Base-by-base conservation (phyloP, 1,284 basidiomycete species). In the Microbotryum intermedium region DNA sequence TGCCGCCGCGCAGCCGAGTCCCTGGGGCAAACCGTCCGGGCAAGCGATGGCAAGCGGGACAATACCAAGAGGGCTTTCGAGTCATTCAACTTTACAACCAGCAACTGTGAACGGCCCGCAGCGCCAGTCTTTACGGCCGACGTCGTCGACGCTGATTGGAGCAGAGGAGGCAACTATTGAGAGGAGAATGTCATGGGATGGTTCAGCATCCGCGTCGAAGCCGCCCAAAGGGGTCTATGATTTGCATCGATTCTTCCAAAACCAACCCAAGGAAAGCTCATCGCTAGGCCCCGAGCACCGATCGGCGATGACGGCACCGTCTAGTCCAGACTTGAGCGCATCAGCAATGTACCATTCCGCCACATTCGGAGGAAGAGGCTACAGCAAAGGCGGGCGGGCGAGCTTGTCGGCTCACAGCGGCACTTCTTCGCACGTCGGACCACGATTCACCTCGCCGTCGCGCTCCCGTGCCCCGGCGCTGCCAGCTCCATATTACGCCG, bases 161-260 rank as follows among this genome's bases (percentile, higher is more conserved):
- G 34, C 48, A 23, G 23, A 23, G 18, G 48, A 25, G 11, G 25
- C 48, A 28, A 29, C 23, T 20, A 34, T 57, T 23, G 57, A 55
- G 34, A 25, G 53, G 11, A 39, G 58, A 45, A 51, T 48, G 11
- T 60, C 58, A 4, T 55, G 53, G 49, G 53, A 51, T 48, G 53
- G 49, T 26, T 25, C 48, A 10, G 30, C 26, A 23, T 21, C 46
- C 6, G 21, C 49, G 25, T 42, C 53, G 7, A 18, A 25, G 3
- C 18, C 42, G 9, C 23, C 42, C 42, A 29, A 29, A 23, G 28
- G 21, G 8, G 50, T 21, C 18, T 65, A 63, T 52, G 66, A 68
- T 52, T 45, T 68, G 6, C 66, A 68, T 48, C 63, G 66, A 6
- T 68, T 68, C 61, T 68, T 68, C 58, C 66, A 68, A 50, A 61